A percentile compares a stretch with the other conserved stretches of the same genome.
phyloP scores from a whole-genome alignment of 495 filamentous ascomycete genomes.

The Neurospora hispaniola region DNA sequence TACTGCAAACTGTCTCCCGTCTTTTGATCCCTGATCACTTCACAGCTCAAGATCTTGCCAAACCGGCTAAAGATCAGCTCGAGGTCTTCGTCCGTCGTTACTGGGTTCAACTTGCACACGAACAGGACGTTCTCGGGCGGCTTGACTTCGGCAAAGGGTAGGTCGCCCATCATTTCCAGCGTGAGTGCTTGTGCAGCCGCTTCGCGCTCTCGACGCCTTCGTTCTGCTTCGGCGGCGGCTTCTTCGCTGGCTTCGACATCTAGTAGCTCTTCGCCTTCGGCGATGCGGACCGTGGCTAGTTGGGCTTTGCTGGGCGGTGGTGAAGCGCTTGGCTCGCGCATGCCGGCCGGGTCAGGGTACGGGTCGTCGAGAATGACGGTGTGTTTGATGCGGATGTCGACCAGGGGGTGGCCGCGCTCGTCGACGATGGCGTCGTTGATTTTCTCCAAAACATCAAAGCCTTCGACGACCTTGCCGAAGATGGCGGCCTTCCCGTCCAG shows the following conservation, averaged over 20 bases:
- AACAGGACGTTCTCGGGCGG: constrained; percentile 96
- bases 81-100: constrained; percentile 88
- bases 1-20: constrained; percentile 95
- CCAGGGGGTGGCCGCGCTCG: constrained; percentile 69
- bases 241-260: constrained; percentile 53
- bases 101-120: constrained; percentile 96
- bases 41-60: constrained; percentile 88
- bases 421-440: constrained; percentile 86
- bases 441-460: constrained; percentile 84
- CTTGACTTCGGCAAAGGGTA: constrained; percentile 96
- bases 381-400: constrained; percentile 86
- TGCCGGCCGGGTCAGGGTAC: constrained; percentile 63
- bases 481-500: constrained; percentile 86
- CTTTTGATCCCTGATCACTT: constrained; percentile 89
- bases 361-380: constrained; percentile 85
- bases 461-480: constrained; percentile 89
- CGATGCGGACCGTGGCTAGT: constrained; percentile 81
- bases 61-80: constrained; percentile 95
- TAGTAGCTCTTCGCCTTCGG: constrained; percentile 72
- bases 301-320: constrained; percentile 78
- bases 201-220: constrained; percentile 74
- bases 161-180: constrained; percentile 93
- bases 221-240: constrained; percentile 70
- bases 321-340: constrained; percentile 65
- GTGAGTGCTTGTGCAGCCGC: constrained; percentile 91